Conservation (phyloP, 805 yeast genomes). For the Barnettozyma botsteinii region DNA sequence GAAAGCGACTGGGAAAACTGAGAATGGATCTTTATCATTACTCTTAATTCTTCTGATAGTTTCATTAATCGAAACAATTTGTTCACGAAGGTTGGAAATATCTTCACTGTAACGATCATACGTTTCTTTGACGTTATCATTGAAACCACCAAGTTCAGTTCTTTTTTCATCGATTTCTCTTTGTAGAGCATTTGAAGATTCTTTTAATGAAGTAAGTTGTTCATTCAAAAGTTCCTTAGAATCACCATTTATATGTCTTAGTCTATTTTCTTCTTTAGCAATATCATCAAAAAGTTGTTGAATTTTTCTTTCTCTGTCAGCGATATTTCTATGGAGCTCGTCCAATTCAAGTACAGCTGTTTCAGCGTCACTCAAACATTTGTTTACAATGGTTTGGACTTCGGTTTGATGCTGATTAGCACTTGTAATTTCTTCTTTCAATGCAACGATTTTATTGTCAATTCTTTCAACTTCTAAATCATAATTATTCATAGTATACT, state of each 20-base stretch:
- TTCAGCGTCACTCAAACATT: constrained; percentile 11
- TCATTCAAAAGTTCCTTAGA: constrained; percentile 17
- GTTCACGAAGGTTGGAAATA: constrained; percentile 11
- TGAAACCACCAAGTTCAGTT: neutral
- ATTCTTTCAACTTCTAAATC: constrained; percentile 3
- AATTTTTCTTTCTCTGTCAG: constrained; percentile 17
- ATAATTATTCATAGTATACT: constrained; percentile 2
- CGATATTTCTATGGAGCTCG: constrained; percentile 15
- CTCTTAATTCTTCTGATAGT: neutral
- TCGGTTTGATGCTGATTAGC: neutral
- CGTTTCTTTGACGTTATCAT: constrained; percentile 1
- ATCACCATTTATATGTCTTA: constrained; percentile 26
- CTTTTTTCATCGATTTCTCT: constrained; percentile 3
- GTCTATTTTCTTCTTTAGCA: constrained; percentile 21
- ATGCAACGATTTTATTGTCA: constrained; percentile 4
- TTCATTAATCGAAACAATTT: constrained; percentile 3
- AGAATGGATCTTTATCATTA: constrained; percentile 11
- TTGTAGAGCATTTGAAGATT: neutral
- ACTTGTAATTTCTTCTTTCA: constrained; percentile 2
- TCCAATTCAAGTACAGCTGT: constrained; percentile 18
- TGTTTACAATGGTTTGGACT: constrained; percentile 9
- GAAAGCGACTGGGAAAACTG: constrained; percentile 1
- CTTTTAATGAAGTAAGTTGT: constrained; percentile 7
- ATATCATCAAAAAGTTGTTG: constrained; percentile 16
- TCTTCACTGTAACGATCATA: constrained; percentile 8